A percentile compares a stretch with the other conserved stretches of the same genome.
Evolutionary conservation across 2,329 filamentous ascomycete genomes (phyloP).

Genomic region (Trematosphaeria pertusa): DNA sequence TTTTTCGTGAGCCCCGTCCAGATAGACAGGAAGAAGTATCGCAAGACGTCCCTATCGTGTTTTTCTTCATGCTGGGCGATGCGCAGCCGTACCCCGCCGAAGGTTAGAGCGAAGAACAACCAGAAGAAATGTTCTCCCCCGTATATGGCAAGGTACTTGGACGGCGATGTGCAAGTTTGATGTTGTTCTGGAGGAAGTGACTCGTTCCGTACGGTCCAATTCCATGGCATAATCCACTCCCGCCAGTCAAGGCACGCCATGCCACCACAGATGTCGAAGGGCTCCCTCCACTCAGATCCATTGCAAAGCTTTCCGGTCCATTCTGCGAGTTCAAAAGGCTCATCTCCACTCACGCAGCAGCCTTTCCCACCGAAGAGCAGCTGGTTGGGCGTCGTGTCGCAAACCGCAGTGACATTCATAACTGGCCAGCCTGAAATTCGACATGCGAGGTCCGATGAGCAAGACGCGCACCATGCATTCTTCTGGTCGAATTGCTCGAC

Average conservation of each 20-base stretch:
- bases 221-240: constrained; percentile 7
- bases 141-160: neutral
- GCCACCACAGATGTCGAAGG: constrained; percentile 4
- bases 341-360: neutral
- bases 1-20: neutral
- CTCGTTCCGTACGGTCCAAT: constrained; percentile 1
- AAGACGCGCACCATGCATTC: neutral
- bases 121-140: neutral
- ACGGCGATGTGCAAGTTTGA: constrained; percentile 1
- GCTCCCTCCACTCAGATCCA: constrained; percentile 4
- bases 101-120: neutral
- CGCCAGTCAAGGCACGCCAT: constrained; percentile 6
- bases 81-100: neutral
- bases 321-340: constrained; percentile 5
- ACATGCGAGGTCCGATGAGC: constrained; percentile 2
- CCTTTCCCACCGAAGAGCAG: constrained; percentile 1
- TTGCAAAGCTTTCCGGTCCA: constrained; percentile 7
- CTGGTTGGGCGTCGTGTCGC: constrained; percentile 2
- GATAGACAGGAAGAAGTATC: neutral
- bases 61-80: neutral
- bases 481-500: constrained; percentile 7
- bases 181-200: neutral
- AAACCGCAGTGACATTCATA: constrained; percentile 1
- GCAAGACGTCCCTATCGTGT: neutral
- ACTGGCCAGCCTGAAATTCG: constrained; percentile 1